phyloP scores from a whole-genome alignment of 1,284 basidiomycete species.

The Apiotrichum brassicae region DNA sequence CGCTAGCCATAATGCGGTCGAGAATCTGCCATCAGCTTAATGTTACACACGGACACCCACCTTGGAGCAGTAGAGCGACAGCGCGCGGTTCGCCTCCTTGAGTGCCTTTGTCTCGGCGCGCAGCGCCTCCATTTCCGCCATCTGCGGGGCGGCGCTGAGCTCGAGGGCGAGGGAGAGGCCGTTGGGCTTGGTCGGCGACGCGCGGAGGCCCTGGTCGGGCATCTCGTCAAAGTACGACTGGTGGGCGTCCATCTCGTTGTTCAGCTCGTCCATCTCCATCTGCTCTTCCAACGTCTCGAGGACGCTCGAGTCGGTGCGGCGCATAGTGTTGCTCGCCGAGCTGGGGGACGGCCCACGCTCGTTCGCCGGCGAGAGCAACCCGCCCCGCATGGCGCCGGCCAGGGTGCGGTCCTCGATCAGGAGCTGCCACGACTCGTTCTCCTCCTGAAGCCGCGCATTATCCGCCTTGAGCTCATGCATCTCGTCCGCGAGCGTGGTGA shows the following conservation, averaged over 20 bases:
- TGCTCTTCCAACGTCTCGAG: slow-evolving; percentile 34
- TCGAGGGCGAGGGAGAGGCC: slow-evolving; percentile 63
- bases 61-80: slow-evolving; percentile 89
- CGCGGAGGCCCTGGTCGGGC: slow-evolving; percentile 8
- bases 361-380: slow-evolving; percentile 2
- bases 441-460: slow-evolving; percentile 54
- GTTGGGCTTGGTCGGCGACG: slow-evolving; percentile 46
- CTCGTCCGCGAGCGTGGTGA: slow-evolving; percentile 32
- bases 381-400: slow-evolving; percentile 67
- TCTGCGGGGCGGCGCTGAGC: slow-evolving; percentile 53
- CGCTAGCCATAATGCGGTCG: slow-evolving; percentile 85
- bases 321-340: slow-evolving; percentile 2
- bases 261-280: slow-evolving; percentile 35
- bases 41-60: too few species aligned
- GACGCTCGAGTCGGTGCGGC: slow-evolving; percentile 5
- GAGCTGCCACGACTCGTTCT: slow-evolving; percentile 92
- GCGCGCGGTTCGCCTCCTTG: slow-evolving; percentile 88
- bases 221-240: slow-evolving; percentile 29
- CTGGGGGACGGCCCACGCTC: not conserved
- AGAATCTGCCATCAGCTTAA: too few species aligned
- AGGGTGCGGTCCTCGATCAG: slow-evolving; percentile 80
- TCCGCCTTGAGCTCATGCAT: slow-evolving; percentile 32
- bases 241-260: slow-evolving; percentile 29
- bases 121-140: slow-evolving; percentile 72
- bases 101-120: slow-evolving; percentile 77